Percentiles rank a stretch among this genome's conserved stretches.
phyloP scores from a whole-genome alignment of 495 filamentous ascomycete genomes.

The Penicillium atrosanguineum region DNA sequence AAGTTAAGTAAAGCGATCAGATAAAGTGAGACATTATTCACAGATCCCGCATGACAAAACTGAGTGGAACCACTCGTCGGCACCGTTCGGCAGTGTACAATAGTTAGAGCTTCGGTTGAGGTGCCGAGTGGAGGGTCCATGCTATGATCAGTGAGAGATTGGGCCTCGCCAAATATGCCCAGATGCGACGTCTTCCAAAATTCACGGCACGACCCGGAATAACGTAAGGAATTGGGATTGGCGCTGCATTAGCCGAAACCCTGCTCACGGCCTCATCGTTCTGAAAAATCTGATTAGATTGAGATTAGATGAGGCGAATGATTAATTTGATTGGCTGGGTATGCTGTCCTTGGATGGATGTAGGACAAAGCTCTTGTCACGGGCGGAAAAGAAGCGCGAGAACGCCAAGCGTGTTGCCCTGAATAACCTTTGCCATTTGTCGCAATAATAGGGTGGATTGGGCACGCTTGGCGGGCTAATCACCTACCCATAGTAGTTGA shows the following conservation, averaged over 20 bases:
- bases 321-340: not conserved
- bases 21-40: no score
- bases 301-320: not conserved
- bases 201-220: not conserved
- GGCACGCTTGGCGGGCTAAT: not conserved
- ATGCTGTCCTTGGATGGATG: not conserved
- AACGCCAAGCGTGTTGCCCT: no score
- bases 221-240: not conserved
- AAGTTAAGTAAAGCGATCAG: no score
- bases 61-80: no score
- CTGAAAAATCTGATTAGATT: conserved; percentile 9
- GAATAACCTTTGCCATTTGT: not conserved
- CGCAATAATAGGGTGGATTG: not conserved
- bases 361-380: not conserved
- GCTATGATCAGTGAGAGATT: no score
- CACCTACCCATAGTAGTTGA: no score
- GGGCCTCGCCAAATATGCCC: no score
- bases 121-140: no score
- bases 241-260: not conserved
- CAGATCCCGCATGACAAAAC: no score
- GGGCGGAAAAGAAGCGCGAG: not conserved
- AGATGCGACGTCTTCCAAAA: no score
- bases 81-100: no score
- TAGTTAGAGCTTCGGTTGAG: no score
- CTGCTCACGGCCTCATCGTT: not conserved